phyloP scores from a whole-genome alignment of 78 protist species.

The Polysphondylium violaceum region DNA sequence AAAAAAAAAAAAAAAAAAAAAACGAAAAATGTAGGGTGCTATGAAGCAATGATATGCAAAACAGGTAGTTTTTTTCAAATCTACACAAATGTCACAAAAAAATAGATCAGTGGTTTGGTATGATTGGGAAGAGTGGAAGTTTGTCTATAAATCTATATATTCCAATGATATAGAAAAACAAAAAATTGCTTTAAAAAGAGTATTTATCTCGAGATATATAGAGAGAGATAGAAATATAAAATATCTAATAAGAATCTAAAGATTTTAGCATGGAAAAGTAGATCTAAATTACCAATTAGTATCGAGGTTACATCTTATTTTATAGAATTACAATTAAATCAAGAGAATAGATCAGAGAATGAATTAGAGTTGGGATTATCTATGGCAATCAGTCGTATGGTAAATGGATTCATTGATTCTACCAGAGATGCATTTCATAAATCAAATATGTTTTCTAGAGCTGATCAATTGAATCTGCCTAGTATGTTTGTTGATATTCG shows the following conservation, averaged over 20 bases:
- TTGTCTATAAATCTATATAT: constrained; percentile 11
- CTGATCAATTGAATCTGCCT: constrained; percentile 38
- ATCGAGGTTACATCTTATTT: constrained; percentile 38
- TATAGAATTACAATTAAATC: constrained; percentile 1
- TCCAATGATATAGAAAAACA: constrained; percentile 8
- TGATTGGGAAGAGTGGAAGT: constrained; percentile 70
- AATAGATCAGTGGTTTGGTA: constrained; percentile 1
- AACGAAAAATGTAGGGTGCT: too few species aligned
- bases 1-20: too few species aligned
- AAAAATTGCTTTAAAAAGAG: constrained; percentile 26
- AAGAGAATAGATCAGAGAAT: background rate
- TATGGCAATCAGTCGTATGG: constrained; percentile 56
- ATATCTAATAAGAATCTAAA: background rate
- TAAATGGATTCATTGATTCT: constrained; percentile 22
- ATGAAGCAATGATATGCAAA: too few species aligned
- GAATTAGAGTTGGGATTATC: constrained; percentile 9
- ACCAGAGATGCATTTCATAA: background rate
- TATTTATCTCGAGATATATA: background rate
- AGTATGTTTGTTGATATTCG: constrained; percentile 53
- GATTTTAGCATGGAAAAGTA: constrained; percentile 52
- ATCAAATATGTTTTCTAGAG: constrained; percentile 32
- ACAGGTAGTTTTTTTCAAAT: background rate
- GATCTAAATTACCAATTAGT: constrained; percentile 32
- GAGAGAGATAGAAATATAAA: background rate
- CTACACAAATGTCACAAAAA: background rate